These are phyloP conservation scores for Chalaropsis thielavioides DNA, from an alignment of 2,329 filamentous ascomycete species.

Conservation along the genomic window DNA sequence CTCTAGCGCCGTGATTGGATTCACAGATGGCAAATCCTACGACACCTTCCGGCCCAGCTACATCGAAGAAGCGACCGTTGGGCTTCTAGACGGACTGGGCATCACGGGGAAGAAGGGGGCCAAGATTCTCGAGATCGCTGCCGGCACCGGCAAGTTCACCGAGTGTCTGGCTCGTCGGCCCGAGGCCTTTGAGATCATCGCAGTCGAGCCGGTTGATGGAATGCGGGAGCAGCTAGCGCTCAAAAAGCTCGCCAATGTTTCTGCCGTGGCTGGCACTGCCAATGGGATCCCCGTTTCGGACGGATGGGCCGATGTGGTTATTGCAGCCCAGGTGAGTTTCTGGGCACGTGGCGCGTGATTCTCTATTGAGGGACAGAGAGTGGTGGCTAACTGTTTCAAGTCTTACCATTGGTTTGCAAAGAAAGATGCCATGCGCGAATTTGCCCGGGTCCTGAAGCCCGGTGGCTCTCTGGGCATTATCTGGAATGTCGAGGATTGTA, in stretches of 20 bases:
- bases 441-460: conserved; percentile 50
- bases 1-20: conserved; percentile 40
- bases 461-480: conserved; percentile 49
- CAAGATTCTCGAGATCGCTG: conserved; percentile 48
- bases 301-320: conserved; percentile 48
- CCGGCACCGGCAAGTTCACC: conserved; percentile 58
- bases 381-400: conserved; percentile 22
- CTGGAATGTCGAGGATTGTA: conserved; percentile 63
- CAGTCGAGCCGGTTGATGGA: conserved; percentile 48
- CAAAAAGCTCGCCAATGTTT: conserved; percentile 43
- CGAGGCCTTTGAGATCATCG: conserved; percentile 46
- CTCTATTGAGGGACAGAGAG: background rate
- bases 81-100: conserved; percentile 41
- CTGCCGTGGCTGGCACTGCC: conserved; percentile 43
- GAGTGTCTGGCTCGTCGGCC: conserved; percentile 42
- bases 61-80: conserved; percentile 40
- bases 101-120: conserved; percentile 34
- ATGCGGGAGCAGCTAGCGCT: conserved; percentile 48
- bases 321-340: conserved; percentile 50
- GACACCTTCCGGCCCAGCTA: conserved; percentile 57
- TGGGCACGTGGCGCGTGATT: background rate
- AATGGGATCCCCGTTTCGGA: conserved; percentile 40
- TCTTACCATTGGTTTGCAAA: conserved; percentile 41
- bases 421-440: conserved; percentile 43
- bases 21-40: conserved; percentile 49